Conservation (phyloP, 352 stramenopile species). For the Phytophthora hibernalis region DNA sequence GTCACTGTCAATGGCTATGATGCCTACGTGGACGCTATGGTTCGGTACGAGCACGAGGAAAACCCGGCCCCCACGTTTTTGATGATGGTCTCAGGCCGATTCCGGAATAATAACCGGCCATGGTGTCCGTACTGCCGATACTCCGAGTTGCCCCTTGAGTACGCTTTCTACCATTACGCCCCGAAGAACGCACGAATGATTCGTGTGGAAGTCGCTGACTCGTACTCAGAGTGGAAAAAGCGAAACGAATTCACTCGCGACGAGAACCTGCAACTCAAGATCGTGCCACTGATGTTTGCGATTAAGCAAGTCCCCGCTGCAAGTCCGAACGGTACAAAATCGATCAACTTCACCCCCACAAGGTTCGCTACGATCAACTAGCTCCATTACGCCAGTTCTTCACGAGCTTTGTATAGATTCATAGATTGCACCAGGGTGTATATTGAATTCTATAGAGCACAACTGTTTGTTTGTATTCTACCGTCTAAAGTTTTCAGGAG, state of each 20-base stretch:
- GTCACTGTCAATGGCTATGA: constrained; percentile 43
- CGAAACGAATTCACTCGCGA: constrained; percentile 67
- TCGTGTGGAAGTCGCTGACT: constrained; percentile 68
- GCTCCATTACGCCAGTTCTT: constrained; percentile 51
- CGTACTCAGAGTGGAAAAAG: constrained; percentile 71
- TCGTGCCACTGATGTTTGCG: constrained; percentile 64
- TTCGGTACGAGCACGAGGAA: constrained; percentile 43
- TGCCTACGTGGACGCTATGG: constrained; percentile 42
- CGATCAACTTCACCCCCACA: constrained; percentile 53
- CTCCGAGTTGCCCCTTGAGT: constrained; percentile 76
- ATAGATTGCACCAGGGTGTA: neutral
- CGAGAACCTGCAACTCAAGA: constrained; percentile 52
- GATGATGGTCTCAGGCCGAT: constrained; percentile 73
- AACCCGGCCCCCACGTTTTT: constrained; percentile 56
- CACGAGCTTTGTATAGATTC: constrained; percentile 34
- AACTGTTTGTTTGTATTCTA: constrained; percentile 30
- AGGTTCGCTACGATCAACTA: constrained; percentile 61
- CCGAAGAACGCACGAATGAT: constrained; percentile 61
- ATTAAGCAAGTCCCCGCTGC: constrained; percentile 28
- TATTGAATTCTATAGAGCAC: constrained; percentile 35
- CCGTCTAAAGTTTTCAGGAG: neutral
- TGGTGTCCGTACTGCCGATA: constrained; percentile 88
- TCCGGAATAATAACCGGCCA: constrained; percentile 71
- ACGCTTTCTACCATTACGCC: constrained; percentile 75
- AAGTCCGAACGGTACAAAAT: constrained; percentile 24